Percentiles rank a stretch among this genome's conserved stretches.
These are phyloP conservation scores for Xanthoconium separans DNA, from an alignment of 1,284 basidiomycete genomes.

Conservation along the genomic window DNA sequence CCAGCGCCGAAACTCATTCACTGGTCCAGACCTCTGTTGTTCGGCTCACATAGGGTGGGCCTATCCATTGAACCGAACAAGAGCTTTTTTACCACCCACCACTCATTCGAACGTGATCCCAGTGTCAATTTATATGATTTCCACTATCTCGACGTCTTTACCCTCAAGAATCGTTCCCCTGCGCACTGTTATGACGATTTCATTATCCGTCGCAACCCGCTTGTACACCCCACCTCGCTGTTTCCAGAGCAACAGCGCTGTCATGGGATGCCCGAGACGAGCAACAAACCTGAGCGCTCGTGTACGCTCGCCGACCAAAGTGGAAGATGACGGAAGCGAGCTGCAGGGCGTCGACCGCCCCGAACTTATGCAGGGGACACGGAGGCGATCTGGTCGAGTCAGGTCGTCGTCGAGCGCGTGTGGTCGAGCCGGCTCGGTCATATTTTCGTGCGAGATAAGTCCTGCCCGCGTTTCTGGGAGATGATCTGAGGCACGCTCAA, in stretches of 20 bases:
- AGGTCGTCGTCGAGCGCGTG: background rate
- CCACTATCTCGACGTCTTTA: background rate
- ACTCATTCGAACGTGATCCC: background rate
- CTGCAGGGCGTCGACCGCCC: background rate
- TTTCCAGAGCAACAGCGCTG: slow-evolving; percentile 8
- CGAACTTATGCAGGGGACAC: background rate
- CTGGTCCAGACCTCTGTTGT: too few species aligned
- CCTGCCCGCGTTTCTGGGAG: too few species aligned
- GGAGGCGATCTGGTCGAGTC: background rate
- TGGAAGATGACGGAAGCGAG: background rate
- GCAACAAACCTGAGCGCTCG: slow-evolving; percentile 5
- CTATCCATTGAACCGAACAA: too few species aligned
- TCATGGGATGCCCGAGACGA: slow-evolving; percentile 10
- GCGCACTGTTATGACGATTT: background rate
- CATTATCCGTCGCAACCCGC: slow-evolving; percentile 9
- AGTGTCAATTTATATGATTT: background rate
- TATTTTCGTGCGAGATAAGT: too few species aligned
- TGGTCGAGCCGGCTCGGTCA: background rate
- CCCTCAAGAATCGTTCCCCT: background rate
- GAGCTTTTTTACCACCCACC: too few species aligned
- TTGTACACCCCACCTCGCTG: slow-evolving; percentile 4
- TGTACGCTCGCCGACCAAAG: background rate
- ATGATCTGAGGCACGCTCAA: too few species aligned
- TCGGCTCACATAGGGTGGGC: too few species aligned
- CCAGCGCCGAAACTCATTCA: too few species aligned